Conservation (phyloP, 345 rosid genomes). For the Tarenaya hassleriana region DNA sequence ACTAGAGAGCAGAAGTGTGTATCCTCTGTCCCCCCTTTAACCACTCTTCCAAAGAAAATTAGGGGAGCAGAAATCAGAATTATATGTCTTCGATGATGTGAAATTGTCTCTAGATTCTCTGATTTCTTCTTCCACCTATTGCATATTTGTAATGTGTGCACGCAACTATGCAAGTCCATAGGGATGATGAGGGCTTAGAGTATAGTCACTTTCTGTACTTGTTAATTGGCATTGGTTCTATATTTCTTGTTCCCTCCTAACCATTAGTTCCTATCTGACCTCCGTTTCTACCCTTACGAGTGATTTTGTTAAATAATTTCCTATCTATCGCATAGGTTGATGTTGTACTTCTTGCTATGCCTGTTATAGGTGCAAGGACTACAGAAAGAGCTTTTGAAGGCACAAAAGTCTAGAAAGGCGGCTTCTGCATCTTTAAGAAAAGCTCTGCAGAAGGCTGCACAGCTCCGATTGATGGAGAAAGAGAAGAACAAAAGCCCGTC, state of each 20-base stretch:
- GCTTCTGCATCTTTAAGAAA: conserved; percentile 72
- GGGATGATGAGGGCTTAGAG: too few species aligned
- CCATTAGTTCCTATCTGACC: conserved; percentile 5
- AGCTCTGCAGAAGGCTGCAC: conserved; percentile 91
- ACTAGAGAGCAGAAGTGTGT: not conserved
- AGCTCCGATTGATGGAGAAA: conserved; percentile 81
- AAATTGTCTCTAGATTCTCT: not conserved
- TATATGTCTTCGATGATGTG: not conserved
- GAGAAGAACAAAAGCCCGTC: conserved; percentile 98
- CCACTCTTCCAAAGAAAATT: not conserved
- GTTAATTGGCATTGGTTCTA: not conserved
- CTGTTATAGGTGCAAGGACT: conserved; percentile 71
- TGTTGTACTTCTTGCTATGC: conserved; percentile 13
- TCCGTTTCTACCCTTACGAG: not conserved
- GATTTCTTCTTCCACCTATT: conserved; percentile 6
- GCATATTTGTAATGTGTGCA: conserved; percentile 6
- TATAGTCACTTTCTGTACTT: too few species aligned
- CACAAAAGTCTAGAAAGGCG: conserved; percentile 65
- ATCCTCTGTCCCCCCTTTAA: not conserved
- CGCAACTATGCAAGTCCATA: conserved; percentile 2
- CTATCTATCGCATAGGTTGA: not conserved
- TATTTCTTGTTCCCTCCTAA: conserved; percentile 7
- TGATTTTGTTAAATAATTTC: not conserved
- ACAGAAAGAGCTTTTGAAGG: conserved; percentile 64
- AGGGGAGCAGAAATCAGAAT: not conserved